Conservation (phyloP, 2,329 filamentous ascomycete genomes). For the Sphaerulina populicola region DNA sequence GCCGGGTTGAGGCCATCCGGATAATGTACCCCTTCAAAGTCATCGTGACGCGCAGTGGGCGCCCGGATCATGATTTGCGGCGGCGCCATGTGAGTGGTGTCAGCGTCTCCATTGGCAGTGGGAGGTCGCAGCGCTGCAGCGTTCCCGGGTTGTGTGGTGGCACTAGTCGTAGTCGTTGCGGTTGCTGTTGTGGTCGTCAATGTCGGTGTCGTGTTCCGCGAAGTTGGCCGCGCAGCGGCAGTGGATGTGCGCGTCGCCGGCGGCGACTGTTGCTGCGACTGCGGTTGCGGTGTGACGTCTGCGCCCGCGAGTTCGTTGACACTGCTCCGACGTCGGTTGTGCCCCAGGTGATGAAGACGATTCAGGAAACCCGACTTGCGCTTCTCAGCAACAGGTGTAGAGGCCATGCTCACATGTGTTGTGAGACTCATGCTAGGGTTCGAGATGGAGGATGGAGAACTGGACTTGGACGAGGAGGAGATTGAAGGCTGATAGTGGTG, state of each 20-base stretch:
- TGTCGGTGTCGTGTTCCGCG: not conserved
- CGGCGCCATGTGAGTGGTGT: slow-evolving; percentile 2
- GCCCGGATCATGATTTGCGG: slow-evolving; percentile 8
- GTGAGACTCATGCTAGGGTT: slow-evolving; percentile 16
- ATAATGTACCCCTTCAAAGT: slow-evolving; percentile 14
- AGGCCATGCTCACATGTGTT: slow-evolving; percentile 7
- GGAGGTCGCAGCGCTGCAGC: slow-evolving; percentile 1
- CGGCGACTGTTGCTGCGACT: not conserved
- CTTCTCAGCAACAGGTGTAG: slow-evolving; percentile 18
- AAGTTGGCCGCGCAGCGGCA: slow-evolving; percentile 6
- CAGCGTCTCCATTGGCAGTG: slow-evolving; percentile 7
- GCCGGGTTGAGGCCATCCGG: slow-evolving; percentile 16
- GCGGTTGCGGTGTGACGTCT: slow-evolving; percentile 3
- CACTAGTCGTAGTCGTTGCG: not conserved
- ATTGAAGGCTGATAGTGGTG: slow-evolving; percentile 10
- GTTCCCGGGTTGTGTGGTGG: not conserved
- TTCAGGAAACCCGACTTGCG: slow-evolving; percentile 16
- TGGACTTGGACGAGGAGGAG: slow-evolving; percentile 12
- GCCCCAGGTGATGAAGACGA: slow-evolving; percentile 13
- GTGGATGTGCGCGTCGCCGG: slow-evolving; percentile 6
- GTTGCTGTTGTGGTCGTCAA: not conserved
- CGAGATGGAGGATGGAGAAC: slow-evolving; percentile 11
- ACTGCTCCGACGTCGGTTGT: slow-evolving; percentile 17
- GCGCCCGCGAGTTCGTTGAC: not conserved
- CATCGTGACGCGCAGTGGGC: slow-evolving; percentile 12